Percentiles rank a stretch among this genome's conserved stretches.
Evolutionary conservation across 345 rosid genomes (phyloP).

Genomic region (Durio zibethinus): DNA sequence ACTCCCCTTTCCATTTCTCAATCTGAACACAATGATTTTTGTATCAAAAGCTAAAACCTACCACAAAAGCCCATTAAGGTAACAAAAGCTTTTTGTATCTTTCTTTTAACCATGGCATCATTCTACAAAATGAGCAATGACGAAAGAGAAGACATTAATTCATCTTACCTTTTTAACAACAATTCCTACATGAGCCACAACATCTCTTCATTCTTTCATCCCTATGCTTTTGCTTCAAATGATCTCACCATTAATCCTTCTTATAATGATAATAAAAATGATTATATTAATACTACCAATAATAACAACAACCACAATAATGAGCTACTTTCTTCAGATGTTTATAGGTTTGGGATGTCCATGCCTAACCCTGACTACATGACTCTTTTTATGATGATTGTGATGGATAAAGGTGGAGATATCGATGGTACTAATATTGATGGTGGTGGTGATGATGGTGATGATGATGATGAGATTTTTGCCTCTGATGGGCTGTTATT

Average conservation of each 20-base stretch:
- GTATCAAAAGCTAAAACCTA: background rate
- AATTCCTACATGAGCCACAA: background rate
- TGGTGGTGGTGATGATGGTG: background rate
- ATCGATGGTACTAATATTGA: background rate
- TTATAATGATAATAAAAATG: background rate
- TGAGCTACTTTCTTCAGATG: background rate
- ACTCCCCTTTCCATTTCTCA: constrained; percentile 4
- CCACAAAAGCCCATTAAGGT: background rate
- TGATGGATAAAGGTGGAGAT: background rate
- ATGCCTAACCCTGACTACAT: background rate
- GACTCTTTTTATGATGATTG: background rate
- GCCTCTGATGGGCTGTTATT: constrained; percentile 46
- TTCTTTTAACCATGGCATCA: background rate
- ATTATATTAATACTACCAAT: background rate
- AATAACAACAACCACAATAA: background rate
- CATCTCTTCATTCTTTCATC: constrained; percentile 3
- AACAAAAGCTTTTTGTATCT: background rate
- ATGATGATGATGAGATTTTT: constrained; percentile 22
- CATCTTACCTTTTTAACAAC: background rate
- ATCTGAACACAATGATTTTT: background rate
- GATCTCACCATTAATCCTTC: background rate
- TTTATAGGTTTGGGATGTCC: background rate
- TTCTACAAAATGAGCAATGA: background rate
- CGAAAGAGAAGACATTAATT: background rate
- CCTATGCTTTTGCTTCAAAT: background rate